Evolutionary conservation across 2,329 filamentous ascomycete species (phyloP).

Genomic region (Pyrenophora tritici-repentis): DNA sequence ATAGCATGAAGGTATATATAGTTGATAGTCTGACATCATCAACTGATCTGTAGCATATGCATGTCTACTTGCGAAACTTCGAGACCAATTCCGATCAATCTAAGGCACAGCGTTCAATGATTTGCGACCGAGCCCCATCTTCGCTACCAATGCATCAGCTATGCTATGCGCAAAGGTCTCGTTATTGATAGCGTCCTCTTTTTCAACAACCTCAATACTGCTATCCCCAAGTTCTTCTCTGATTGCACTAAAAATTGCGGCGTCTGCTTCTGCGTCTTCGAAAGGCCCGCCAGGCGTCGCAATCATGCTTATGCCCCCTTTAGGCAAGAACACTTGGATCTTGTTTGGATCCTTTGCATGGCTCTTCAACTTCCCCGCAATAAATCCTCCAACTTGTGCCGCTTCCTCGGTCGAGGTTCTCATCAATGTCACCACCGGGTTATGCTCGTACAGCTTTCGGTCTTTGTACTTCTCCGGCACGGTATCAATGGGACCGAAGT

Average conservation of each 20-base stretch:
- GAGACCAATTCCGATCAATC: no score
- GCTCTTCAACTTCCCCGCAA: slow-evolving; percentile 58
- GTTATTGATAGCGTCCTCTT: slow-evolving; percentile 61
- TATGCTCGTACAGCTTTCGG: slow-evolving; percentile 66
- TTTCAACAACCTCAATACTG: slow-evolving; percentile 57
- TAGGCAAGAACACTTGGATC: slow-evolving; percentile 64
- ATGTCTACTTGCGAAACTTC: no score
- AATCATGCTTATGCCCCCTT: slow-evolving; percentile 65
- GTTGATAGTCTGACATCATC: no score
- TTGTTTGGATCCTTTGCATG: slow-evolving; percentile 48
- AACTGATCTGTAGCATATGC: no score
- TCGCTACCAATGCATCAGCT: slow-evolving; percentile 49
- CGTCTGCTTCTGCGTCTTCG: slow-evolving; percentile 55
- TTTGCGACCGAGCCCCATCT: slow-evolving; percentile 19
- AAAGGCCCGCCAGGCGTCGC: slow-evolving; percentile 60
- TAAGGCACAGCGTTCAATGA: no score
- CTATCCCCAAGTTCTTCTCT: slow-evolving; percentile 55
- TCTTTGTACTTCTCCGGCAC: slow-evolving; percentile 61
- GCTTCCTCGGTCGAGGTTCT: slow-evolving; percentile 65
- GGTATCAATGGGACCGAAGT: slow-evolving; percentile 63
- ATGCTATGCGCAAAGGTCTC: slow-evolving; percentile 55
- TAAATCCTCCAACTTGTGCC: slow-evolving; percentile 58
- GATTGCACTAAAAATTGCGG: slow-evolving; percentile 55
- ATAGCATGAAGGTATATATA: no score
- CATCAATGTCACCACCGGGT: slow-evolving; percentile 69